A percentile compares a stretch with the other conserved stretches of the same genome.
These are phyloP conservation scores for Rubia balearica DNA, from an alignment of 305 asterid genomes.

Conservation along the genomic window DNA sequence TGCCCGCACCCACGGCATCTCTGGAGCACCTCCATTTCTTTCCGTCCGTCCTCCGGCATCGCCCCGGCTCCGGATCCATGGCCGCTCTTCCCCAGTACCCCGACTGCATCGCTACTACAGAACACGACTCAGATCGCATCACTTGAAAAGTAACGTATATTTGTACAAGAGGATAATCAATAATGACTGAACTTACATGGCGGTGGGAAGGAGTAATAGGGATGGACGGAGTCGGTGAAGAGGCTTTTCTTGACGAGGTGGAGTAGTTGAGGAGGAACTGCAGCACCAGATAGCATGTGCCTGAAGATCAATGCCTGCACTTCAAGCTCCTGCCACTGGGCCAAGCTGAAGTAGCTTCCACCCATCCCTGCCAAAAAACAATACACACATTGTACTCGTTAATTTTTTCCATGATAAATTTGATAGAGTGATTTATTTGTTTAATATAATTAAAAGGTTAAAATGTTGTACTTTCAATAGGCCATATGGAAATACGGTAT, in stretches of 20 bases:
- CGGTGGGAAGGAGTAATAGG: conserved; percentile 41
- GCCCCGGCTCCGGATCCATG: conserved; percentile 98
- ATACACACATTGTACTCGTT: too few species aligned
- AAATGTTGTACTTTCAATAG: too few species aligned
- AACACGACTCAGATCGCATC: background rate
- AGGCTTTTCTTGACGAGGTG: conserved; percentile 68
- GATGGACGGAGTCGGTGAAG: conserved; percentile 30
- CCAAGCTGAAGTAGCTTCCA: conserved; percentile 55
- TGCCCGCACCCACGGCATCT: conserved; percentile 76
- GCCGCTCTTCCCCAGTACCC: conserved; percentile 75
- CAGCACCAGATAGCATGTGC: conserved; percentile 72
- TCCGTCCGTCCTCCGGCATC: conserved; percentile 93
- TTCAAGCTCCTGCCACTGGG: conserved; percentile 90
- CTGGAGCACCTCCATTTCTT: conserved; percentile 97
- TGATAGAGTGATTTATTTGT: too few species aligned
- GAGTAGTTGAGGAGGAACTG: conserved; percentile 64
- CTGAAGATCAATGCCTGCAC: conserved; percentile 76
- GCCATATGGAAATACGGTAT: too few species aligned
- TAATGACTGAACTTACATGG: conserved; percentile 40
- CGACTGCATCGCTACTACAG: conserved; percentile 51
- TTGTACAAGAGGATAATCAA: background rate
- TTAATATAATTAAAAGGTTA: too few species aligned
- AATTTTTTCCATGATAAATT: too few species aligned
- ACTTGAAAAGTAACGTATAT: background rate
- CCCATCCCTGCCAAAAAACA: conserved; percentile 41